Evolutionary conservation across 345 rosid genomes (phyloP).

Genomic region (Aurinia saxatilis): DNA sequence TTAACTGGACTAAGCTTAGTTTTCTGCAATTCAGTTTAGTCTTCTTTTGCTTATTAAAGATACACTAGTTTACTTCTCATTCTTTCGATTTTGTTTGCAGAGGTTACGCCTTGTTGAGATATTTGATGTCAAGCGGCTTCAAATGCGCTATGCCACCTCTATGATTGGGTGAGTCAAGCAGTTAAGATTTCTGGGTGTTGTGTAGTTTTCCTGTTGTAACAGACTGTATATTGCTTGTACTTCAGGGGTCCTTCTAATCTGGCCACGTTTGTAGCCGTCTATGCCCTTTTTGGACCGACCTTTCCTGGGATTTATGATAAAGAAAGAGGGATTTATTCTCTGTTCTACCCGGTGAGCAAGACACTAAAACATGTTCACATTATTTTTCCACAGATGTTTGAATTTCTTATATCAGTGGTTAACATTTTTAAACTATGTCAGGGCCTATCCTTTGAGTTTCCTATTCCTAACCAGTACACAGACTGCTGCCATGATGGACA

Average conservation of each 20-base stretch:
- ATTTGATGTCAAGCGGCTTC: conserved; percentile 85
- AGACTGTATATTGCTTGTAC: background rate
- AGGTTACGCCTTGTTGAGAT: conserved; percentile 87
- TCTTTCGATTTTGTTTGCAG: conserved; percentile 35
- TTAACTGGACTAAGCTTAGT: background rate
- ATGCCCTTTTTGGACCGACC: conserved; percentile 90
- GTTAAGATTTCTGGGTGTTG: background rate
- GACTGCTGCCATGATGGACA: conserved; percentile 82
- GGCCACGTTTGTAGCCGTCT: conserved; percentile 94
- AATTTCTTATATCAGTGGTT: background rate
- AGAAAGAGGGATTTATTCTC: conserved; percentile 76
- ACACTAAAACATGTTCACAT: background rate
- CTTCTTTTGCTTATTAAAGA: background rate
- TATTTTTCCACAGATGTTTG: background rate
- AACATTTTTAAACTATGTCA: conserved; percentile 19
- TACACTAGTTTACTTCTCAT: background rate
- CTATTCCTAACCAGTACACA: conserved; percentile 83
- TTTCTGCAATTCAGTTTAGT: background rate
- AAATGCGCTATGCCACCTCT: conserved; percentile 84
- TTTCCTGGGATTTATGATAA: conserved; percentile 91
- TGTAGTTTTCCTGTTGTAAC: conserved; percentile 4
- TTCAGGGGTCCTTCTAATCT: conserved; percentile 73
- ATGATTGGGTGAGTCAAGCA: conserved; percentile 60
- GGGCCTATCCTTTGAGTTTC: conserved; percentile 98
- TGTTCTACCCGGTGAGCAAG: conserved; percentile 78